Percentiles rank a stretch among this genome's conserved stretches.
Evolutionary conservation across 2,329 filamentous ascomycete genomes (phyloP).

Genomic region (Verticillium dahliae): DNA sequence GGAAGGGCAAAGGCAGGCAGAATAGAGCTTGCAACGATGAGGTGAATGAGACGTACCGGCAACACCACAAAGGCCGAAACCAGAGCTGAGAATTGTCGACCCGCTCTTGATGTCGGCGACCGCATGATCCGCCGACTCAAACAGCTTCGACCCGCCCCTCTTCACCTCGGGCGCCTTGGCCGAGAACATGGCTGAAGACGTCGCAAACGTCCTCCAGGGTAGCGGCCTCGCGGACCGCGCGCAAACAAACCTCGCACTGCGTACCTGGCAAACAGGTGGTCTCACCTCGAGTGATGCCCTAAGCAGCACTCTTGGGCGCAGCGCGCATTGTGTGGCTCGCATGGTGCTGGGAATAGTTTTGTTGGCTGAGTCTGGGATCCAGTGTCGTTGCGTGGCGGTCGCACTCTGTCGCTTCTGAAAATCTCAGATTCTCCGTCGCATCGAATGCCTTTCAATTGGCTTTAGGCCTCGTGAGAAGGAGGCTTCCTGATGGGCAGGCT

Average conservation of each 20-base stretch:
- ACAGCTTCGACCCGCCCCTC: conserved; percentile 39
- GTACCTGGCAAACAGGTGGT: neutral
- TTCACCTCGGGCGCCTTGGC: conserved; percentile 5
- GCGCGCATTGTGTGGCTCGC: neutral
- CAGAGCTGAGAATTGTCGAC: conserved; percentile 66
- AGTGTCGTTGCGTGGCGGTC: neutral
- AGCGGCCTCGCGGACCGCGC: neutral
- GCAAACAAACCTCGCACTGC: neutral
- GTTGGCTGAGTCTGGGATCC: neutral
- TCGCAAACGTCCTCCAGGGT: neutral
- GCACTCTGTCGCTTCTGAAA: too few species aligned
- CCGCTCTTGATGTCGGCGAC: conserved; percentile 65
- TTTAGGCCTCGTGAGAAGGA: neutral
- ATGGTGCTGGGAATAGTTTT: neutral
- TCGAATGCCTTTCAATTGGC: neutral
- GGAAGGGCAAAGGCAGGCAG: neutral
- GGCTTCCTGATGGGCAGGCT: neutral
- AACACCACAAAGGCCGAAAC: conserved; percentile 78
- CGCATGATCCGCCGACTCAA: conserved; percentile 55
- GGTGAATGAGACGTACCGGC: conserved; percentile 40
- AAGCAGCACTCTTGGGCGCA: neutral
- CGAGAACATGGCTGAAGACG: neutral
- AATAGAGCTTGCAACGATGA: conserved; percentile 6
- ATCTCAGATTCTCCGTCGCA: neutral
- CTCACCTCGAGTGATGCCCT: neutral